Percentiles rank a stretch among this genome's conserved stretches.
phyloP scores from a whole-genome alignment of 2,329 filamentous ascomycete genomes.

The Fusarium scirpi region DNA sequence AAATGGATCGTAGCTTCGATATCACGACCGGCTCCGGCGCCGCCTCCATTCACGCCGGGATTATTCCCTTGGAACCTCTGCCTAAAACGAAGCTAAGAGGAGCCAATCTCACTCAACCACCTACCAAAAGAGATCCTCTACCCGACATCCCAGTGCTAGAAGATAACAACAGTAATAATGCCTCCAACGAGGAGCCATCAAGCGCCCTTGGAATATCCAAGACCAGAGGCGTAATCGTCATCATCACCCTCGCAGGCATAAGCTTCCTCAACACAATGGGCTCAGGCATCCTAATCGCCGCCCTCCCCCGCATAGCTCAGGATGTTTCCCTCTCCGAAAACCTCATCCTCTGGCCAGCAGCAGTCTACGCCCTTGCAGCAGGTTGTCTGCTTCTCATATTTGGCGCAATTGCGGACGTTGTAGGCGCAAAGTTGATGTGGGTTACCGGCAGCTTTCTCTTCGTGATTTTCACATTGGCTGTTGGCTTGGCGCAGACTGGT shows the following conservation, averaged over 20 bases:
- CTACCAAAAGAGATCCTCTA: neutral
- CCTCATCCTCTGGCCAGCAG: constrained; percentile 40
- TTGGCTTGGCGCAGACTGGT: constrained; percentile 51
- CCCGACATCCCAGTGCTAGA: fast-evolving
- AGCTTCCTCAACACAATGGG: constrained; percentile 46
- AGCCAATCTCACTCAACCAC: neutral
- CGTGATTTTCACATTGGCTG: constrained; percentile 50
- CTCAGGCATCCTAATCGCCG: constrained; percentile 41
- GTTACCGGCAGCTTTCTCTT: constrained; percentile 51
- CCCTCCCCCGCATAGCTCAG: constrained; percentile 38
- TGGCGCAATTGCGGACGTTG: constrained; percentile 53
- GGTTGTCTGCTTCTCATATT: constrained; percentile 51
- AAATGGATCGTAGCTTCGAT: constrained; percentile 15
- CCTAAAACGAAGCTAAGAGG: neutral
- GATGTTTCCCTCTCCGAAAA: constrained; percentile 36
- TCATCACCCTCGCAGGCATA: constrained; percentile 34
- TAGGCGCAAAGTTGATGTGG: constrained; percentile 53
- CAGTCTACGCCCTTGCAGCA: constrained; percentile 35
- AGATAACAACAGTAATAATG: neutral
- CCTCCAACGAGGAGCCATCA: neutral
- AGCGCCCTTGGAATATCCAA: constrained; percentile 11
- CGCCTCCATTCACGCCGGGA: constrained; percentile 2
- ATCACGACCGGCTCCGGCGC: neutral
- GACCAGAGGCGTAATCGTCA: constrained; percentile 13
- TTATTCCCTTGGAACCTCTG: constrained; percentile 15